A percentile compares a stretch with the other conserved stretches of the same genome.
These are phyloP conservation scores for Areca catechu DNA, from an alignment of 176 grass and related monocot genomes.

Conservation along the genomic window DNA sequence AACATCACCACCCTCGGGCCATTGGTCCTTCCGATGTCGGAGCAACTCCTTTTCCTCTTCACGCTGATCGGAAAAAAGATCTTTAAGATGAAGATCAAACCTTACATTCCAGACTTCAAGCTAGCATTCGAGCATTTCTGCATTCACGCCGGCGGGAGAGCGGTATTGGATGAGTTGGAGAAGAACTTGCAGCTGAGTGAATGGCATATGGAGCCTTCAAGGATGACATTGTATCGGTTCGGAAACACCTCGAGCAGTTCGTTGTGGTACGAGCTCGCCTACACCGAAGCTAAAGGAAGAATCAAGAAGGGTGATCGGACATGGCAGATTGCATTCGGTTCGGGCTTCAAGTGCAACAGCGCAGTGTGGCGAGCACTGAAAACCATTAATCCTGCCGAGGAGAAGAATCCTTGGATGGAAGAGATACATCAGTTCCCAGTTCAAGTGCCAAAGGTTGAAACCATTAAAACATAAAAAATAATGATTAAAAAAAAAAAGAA, in stretches of 20 bases:
- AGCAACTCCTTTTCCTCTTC: constrained; percentile 9
- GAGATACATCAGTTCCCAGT: constrained; percentile 50
- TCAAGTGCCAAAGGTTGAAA: constrained; percentile 41
- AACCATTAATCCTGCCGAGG: constrained; percentile 22
- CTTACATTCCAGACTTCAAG: constrained; percentile 74
- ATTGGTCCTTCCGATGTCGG: constrained; percentile 6
- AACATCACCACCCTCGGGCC: constrained; percentile 13
- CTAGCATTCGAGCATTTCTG: constrained; percentile 97
- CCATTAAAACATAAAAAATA: too few relatives aligned
- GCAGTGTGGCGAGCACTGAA: constrained; percentile 63
- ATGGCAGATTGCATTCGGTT: constrained; percentile 82
- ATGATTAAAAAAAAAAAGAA: too few relatives aligned
- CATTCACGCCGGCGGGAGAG: constrained; percentile 84
- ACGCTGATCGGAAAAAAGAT: background rate
- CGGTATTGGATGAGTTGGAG: constrained; percentile 81
- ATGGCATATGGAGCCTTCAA: constrained; percentile 76
- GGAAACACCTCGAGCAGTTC: constrained; percentile 96
- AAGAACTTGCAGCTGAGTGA: constrained; percentile 60
- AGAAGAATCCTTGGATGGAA: constrained; percentile 51
- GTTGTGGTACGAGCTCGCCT: constrained; percentile 89
- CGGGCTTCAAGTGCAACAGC: constrained; percentile 83
- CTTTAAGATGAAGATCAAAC: background rate
- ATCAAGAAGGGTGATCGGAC: constrained; percentile 52
- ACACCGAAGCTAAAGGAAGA: constrained; percentile 60
- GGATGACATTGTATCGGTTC: constrained; percentile 91